Conservation (phyloP, 495 filamentous ascomycete species). For the Terfezia claveryi region DNA sequence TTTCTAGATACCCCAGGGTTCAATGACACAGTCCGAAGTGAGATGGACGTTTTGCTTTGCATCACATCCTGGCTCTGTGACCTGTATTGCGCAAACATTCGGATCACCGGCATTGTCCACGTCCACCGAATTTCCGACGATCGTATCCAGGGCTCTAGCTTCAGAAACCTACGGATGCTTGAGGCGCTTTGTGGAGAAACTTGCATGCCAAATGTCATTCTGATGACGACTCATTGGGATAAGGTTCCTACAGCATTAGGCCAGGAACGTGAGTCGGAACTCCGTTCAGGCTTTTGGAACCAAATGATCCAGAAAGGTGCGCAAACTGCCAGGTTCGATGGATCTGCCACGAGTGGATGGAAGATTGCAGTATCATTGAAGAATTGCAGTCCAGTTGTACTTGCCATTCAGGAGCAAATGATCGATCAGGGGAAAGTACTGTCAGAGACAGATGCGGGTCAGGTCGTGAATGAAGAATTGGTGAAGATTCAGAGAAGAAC, state of each 20-base stretch:
- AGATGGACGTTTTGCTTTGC: constrained; percentile 17
- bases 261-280: background rate
- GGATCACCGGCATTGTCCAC: constrained; percentile 16
- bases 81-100: constrained; percentile 5
- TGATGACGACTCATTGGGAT: constrained; percentile 12
- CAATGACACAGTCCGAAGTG: constrained; percentile 14
- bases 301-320: constrained; percentile 2
- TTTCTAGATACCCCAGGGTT: constrained; percentile 22
- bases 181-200: constrained; percentile 18
- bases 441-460: constrained; percentile 2
- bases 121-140: constrained; percentile 18
- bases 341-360: constrained; percentile 1
- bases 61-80: constrained; percentile 7
- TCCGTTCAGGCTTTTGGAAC: background rate
- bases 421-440: constrained; percentile 3
- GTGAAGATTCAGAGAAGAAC: too few species aligned
- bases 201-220: constrained; percentile 6
- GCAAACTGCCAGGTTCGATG: background rate
- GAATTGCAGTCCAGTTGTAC: constrained; percentile 1
- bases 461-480: too few species aligned
- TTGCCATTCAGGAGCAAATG: constrained; percentile 9
- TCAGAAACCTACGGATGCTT: constrained; percentile 20
- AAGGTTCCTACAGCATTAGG: background rate
- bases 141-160: constrained; percentile 9
- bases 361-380: background rate